phyloP scores from a whole-genome alignment of 768 basidiomycete species.

The Pulveroboletus frians region DNA sequence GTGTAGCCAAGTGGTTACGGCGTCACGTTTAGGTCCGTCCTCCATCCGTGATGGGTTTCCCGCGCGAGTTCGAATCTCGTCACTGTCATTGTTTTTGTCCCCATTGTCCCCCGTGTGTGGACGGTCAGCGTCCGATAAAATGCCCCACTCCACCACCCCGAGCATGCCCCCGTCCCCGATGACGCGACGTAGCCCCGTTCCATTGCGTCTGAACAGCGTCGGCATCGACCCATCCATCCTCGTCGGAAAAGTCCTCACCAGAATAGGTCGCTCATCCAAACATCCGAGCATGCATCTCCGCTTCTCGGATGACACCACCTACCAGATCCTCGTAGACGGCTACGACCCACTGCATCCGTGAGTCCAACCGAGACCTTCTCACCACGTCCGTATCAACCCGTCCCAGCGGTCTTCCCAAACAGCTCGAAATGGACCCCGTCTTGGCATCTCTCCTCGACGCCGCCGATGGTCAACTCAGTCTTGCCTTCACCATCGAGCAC shows the following conservation, averaged over 20 bases:
- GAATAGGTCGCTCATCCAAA: conserved; percentile 35
- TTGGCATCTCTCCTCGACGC: conserved; percentile 40
- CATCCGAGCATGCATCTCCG: conserved; percentile 47
- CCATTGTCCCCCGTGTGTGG: conserved; percentile 13
- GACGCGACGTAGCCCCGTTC: conserved; percentile 33
- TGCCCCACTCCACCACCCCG: conserved; percentile 5
- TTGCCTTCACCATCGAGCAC: conserved; percentile 43
- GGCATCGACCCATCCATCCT: conserved; percentile 40
- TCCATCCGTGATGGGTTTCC: conserved; percentile 52
- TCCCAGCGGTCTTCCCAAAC: conserved; percentile 48
- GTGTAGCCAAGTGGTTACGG: conserved; percentile 59
- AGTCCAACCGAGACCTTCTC: conserved; percentile 1
- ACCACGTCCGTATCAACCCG: background rate
- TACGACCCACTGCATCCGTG: conserved; percentile 50
- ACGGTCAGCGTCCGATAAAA: conserved; percentile 3
- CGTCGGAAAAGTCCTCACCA: conserved; percentile 41
- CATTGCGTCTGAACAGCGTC: conserved; percentile 28
- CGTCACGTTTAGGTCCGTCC: conserved; percentile 48
- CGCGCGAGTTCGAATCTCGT: conserved; percentile 60
- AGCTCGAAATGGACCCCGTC: conserved; percentile 47
- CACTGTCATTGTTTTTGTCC: conserved; percentile 38
- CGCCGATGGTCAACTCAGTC: conserved; percentile 25
- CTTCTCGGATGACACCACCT: conserved; percentile 40
- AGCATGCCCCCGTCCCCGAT: conserved; percentile 15
- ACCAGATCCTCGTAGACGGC: conserved; percentile 56